Conservation (phyloP, 2,329 filamentous ascomycete genomes). For the Septoria petroselini region DNA sequence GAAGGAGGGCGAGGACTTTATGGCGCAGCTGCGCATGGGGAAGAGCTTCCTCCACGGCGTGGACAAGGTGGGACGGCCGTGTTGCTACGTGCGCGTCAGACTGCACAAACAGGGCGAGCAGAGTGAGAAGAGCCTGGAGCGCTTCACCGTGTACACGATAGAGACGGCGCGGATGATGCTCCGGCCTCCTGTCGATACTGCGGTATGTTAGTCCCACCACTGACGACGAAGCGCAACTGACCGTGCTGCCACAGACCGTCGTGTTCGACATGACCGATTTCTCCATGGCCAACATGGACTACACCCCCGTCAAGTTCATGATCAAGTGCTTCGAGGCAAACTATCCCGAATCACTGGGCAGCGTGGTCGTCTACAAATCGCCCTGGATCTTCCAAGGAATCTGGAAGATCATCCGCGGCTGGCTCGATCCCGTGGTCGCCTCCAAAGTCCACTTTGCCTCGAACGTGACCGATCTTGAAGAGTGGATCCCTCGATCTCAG, state of each 20-base stretch:
- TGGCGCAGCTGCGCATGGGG: conserved; percentile 79
- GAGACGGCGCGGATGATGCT: conserved; percentile 88
- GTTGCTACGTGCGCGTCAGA: conserved; percentile 79
- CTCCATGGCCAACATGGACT: conserved; percentile 96
- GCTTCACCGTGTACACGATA: conserved; percentile 89
- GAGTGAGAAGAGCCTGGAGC: conserved; percentile 74
- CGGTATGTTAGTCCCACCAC: conserved; percentile 57
- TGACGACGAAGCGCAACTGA: not conserved
- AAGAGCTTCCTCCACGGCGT: conserved; percentile 89
- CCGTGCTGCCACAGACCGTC: conserved; percentile 60
- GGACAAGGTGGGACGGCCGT: conserved; percentile 79
- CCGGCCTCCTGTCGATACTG: conserved; percentile 78
- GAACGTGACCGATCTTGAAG: conserved; percentile 70
- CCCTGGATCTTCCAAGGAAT: conserved; percentile 98
- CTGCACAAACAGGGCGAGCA: conserved; percentile 82
- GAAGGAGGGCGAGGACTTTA: conserved; percentile 71
- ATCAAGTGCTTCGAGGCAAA: conserved; percentile 99
- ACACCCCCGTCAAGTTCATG: conserved; percentile 96
- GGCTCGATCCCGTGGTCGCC: conserved; percentile 95
- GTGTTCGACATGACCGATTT: conserved; percentile 97
- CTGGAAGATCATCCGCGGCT: conserved; percentile 92
- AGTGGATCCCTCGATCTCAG: conserved; percentile 67
- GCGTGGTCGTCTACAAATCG: conserved; percentile 89
- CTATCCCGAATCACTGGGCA: conserved; percentile 87
- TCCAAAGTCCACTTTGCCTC: conserved; percentile 92